Conservation (phyloP, 2,329 filamentous ascomycete genomes). For the Diaporthe australafricana region DNA sequence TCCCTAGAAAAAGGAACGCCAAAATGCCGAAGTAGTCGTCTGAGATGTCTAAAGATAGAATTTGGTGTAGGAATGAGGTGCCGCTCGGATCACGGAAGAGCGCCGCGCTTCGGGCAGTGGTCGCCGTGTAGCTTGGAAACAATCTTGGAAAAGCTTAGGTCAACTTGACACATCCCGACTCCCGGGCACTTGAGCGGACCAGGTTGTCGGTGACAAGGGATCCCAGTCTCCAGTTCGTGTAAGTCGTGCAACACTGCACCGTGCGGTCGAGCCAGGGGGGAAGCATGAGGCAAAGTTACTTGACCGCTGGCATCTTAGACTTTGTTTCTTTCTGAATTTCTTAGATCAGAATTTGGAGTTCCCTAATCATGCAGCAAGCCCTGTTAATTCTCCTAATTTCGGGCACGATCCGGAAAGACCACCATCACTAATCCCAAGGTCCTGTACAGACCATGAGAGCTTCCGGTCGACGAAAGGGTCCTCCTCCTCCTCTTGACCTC, state of each 20-base stretch:
- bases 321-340: background rate
- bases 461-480: background rate
- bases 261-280: background rate
- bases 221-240: background rate
- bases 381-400: background rate
- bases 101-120: background rate
- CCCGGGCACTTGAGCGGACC: background rate
- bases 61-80: background rate
- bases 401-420: background rate
- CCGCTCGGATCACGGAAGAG: conserved; percentile 8
- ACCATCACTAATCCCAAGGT: background rate
- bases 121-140: conserved; percentile 10
- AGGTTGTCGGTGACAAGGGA: background rate
- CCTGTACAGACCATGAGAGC: background rate
- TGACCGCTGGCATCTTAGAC: background rate
- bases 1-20: background rate
- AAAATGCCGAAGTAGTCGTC: background rate
- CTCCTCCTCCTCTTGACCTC: background rate
- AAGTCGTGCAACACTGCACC: background rate
- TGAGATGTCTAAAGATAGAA: background rate
- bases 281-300: background rate
- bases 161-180: background rate
- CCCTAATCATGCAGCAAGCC: background rate
- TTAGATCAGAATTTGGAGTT: background rate
- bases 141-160: conserved; percentile 9